Conservation (phyloP, 2,329 filamentous ascomycete species). For the Colletotrichum neosansevieriae region DNA sequence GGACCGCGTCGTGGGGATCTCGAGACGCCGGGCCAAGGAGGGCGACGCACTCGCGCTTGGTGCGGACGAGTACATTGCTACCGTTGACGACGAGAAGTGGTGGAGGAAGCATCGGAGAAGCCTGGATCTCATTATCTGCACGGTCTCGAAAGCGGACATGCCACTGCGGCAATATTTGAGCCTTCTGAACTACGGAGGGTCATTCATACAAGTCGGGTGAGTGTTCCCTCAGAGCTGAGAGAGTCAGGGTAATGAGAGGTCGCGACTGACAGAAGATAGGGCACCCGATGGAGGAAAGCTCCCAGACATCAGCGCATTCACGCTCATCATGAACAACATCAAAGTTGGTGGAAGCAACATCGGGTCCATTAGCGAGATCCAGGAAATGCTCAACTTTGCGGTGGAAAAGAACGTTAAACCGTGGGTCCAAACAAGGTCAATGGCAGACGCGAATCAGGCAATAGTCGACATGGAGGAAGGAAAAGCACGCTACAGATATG, state of each 20-base stretch:
- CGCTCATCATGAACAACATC: conserved; percentile 67
- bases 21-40: conserved; percentile 64
- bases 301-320: conserved; percentile 62
- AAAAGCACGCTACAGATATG: conserved; percentile 58
- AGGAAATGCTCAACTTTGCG: conserved; percentile 68
- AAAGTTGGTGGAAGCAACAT: conserved; percentile 59
- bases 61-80: conserved; percentile 62
- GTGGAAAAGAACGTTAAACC: conserved; percentile 65
- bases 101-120: conserved; percentile 60
- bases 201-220: conserved; percentile 71
- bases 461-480: conserved; percentile 66
- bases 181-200: conserved; percentile 70
- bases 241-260: neutral
- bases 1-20: conserved; percentile 71
- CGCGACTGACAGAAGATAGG: conserved; percentile 12
- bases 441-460: conserved; percentile 64
- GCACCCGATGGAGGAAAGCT: conserved; percentile 68
- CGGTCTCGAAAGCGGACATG: conserved; percentile 66
- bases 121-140: conserved; percentile 71
- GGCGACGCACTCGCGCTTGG: conserved; percentile 69
- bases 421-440: conserved; percentile 63
- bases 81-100: conserved; percentile 67
- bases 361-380: conserved; percentile 60
- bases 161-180: conserved; percentile 72
- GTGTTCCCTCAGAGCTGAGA: conserved; percentile 46